These are phyloP conservation scores for Saccharomyces hybrid DNA, from an alignment of 1,139 yeast genomes.

Conservation along the genomic window DNA sequence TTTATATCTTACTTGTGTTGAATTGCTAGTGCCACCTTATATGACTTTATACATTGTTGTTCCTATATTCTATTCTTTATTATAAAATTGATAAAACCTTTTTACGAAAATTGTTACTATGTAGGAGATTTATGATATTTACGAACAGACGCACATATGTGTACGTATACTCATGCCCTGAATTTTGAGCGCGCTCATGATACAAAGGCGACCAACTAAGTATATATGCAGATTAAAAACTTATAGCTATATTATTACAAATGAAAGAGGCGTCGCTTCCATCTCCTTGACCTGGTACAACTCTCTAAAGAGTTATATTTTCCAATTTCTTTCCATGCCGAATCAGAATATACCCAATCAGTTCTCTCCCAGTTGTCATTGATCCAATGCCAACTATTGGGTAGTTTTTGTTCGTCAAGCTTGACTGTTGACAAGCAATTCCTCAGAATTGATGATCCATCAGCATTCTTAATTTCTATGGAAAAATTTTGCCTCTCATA, in stretches of 20 bases:
- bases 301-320: slow-evolving; percentile 22
- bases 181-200: background rate
- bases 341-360: slow-evolving; percentile 24
- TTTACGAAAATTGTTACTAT: background rate
- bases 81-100: slow-evolving; percentile 1
- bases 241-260: slow-evolving; percentile 24
- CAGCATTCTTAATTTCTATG: slow-evolving; percentile 7
- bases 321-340: slow-evolving; percentile 26
- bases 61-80: background rate
- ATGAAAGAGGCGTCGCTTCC: slow-evolving; percentile 19
- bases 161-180: too few species aligned
- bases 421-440: slow-evolving; percentile 5
- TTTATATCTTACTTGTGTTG: background rate
- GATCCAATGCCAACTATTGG: slow-evolving; percentile 25
- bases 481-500: slow-evolving; percentile 21
- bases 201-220: background rate
- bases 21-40: background rate
- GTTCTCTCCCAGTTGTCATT: slow-evolving; percentile 25
- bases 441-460: slow-evolving; percentile 14
- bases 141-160: background rate
- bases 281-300: slow-evolving; percentile 24
- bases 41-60: background rate
- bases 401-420: slow-evolving; percentile 12
- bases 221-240: background rate
- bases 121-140: background rate